Evolutionary conservation across 306 rosid species (phyloP).

Genomic region (Prunus persica): Prunus_persica_NCBIv2 NC_034014.1:13042501-13043000

Average conservation of each 20-base stretch:
- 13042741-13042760: constrained; percentile 74
- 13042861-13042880: constrained; percentile 69
- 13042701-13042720: constrained; percentile 12
- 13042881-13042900: constrained; percentile 99
- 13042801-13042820: constrained; percentile 77
- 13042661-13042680: neutral
- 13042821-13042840: constrained; percentile 78
- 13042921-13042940: constrained; percentile 56
- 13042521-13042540: neutral
- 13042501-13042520: neutral
- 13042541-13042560: neutral
- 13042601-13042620: neutral
- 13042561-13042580: neutral
- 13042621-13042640: constrained; percentile 3
- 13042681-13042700: neutral
- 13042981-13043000: constrained; percentile 61
- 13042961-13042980: constrained; percentile 65
- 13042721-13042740: constrained; percentile 51
- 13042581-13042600: neutral
- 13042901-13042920: constrained; percentile 85
- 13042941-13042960: constrained; percentile 89
- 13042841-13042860: constrained; percentile 78
- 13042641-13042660: neutral
- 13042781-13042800: constrained; percentile 82
- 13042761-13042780: constrained; percentile 73